Base-by-base conservation (phyloP, 106 monocot species). In the Iris macrosiphon region DNA sequence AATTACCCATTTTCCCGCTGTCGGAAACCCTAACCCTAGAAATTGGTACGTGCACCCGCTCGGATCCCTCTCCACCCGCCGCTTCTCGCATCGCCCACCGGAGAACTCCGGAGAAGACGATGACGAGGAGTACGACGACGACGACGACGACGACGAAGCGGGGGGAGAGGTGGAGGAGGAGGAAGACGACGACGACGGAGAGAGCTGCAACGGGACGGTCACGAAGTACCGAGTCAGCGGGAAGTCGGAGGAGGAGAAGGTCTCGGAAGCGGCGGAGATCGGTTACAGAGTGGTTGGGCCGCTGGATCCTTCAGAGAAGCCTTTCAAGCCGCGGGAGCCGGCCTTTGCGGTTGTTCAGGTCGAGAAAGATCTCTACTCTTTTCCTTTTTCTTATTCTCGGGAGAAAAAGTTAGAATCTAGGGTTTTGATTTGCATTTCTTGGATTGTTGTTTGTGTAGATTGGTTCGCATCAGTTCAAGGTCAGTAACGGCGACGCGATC, bases 401-500 rank as follows among this genome's bases (percentile, higher is more conserved):
- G n/a, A n/a, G n/a, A n/a, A n/a, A n/a, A n/a, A n/a, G 2, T 10
- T 58, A 9, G 26, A 1, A 38, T 52, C 26, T 9, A 20, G 0
- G 4, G 38, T 29, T 35, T 6, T 24, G n/a, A n/a, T n/a, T n/a
- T n/a, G n/a, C n/a, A n/a, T n/a, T n/a, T n/a, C n/a, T n/a, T 4
- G 16, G 16, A 6, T 57, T 40, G 33, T 47, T 34, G 8, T 58
- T 59, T 41, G 22, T 57, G 30, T 49, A 95, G 95, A 65, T 95
- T 67, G 96, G 89, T 56, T 89, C 96, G 28, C 96, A 96, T 71
- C 96, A 90, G 67, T 96, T 96, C 39, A 96, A 96, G 61, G 89
- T 96, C 55, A 83, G 96, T 76, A 96, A 96, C 59, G 96, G 96
- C 23, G 96, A 90, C 57, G 73, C 89, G 13, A 86, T 90, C 40